phyloP scores from a whole-genome alignment of 441 rosid genomes.

The Bocquillonia castaneifolia region DNA sequence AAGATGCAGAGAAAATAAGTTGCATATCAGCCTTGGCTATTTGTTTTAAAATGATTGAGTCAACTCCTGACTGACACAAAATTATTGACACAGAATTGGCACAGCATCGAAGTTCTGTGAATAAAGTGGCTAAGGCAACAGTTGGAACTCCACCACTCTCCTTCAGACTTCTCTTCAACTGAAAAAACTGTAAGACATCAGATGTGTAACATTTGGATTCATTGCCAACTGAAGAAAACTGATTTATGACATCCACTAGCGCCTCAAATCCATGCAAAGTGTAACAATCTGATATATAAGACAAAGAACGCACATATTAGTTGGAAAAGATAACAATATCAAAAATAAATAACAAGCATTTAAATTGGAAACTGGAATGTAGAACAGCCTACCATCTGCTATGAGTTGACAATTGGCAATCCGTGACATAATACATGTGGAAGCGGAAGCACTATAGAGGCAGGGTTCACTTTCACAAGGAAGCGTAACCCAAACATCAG shows the following conservation, averaged over 20 bases:
- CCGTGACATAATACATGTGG: slow-evolving; percentile 65
- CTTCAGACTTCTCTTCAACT: slow-evolving; percentile 41
- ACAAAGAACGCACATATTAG: slow-evolving; percentile 2
- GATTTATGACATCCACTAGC: slow-evolving; percentile 53
- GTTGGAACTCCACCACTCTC: slow-evolving; percentile 36
- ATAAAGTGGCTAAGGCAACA: slow-evolving; percentile 31
- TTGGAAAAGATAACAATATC: not conserved
- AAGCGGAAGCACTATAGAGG: slow-evolving; percentile 30
- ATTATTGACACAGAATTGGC: slow-evolving; percentile 49
- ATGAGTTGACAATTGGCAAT: slow-evolving; percentile 52
- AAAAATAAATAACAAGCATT: not conserved
- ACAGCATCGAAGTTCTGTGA: slow-evolving; percentile 43
- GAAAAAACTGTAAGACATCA: slow-evolving; percentile 59
- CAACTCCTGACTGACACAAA: slow-evolving; percentile 36
- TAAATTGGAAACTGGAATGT: slow-evolving; percentile 17
- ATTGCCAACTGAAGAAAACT: slow-evolving; percentile 49
- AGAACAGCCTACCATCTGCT: slow-evolving; percentile 59
- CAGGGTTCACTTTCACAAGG: slow-evolving; percentile 42
- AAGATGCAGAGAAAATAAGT: slow-evolving; percentile 50
- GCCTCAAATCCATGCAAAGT: slow-evolving; percentile 54
- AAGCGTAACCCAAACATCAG: slow-evolving; percentile 78
- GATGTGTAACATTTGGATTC: slow-evolving; percentile 53
- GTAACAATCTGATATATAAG: slow-evolving; percentile 46
- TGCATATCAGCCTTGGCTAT: slow-evolving; percentile 60
- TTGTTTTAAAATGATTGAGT: slow-evolving; percentile 36